Evolutionary conservation across 2,329 filamentous ascomycete genomes (phyloP), one percentile per base, ranked within the genome.

Genomic region (Graphilbum sp.): DNA sequence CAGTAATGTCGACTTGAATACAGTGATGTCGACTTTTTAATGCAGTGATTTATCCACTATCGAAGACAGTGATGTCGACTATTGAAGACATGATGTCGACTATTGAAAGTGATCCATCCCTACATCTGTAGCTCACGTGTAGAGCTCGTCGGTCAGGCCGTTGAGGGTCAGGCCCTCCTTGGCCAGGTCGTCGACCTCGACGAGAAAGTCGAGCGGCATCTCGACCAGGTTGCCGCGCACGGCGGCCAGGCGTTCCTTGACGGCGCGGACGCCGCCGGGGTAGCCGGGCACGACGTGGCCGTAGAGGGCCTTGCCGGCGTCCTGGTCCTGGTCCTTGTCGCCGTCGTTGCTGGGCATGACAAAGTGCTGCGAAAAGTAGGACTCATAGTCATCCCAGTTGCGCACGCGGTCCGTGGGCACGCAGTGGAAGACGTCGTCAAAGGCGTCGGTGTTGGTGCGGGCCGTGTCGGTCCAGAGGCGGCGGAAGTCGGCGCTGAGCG

Each of bases 161-260:
- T 87, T 86, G 45, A 86, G 58, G 18, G 69, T 67, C 50, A 93
- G 49, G 0, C 86, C 85, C 48, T 85, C 73, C 65, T 86, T 78
- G 4, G 87, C 88, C 55, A 95, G 77, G 54, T 95, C 86, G 50
- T 84, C 72, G 9, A 73, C 70, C 25, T 86, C 80, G 49, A 79
- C 78, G 54, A 94, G 62, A 62, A 95, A 95, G 46, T 84, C 65
- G 48, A 95, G 63, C 21, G 86, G 85, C 87, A 95, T 95, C 64
- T 94, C 83, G 8, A 95, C 79, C 34, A 86, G 58, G 9, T 69
- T 81, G 2, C 81, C 81, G 43, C 74, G 69, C 30, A 87, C 64
- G 38, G 71, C 66, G 39, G 66, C 64, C 39, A 87, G 60, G 59
- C 75, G 69, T 36, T 78, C 72, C 60, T 49, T 86, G 42, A 86